These are phyloP conservation scores for Talinum fruticosum DNA, from an alignment of 148 eudicot species.

Conservation along the genomic window DNA sequence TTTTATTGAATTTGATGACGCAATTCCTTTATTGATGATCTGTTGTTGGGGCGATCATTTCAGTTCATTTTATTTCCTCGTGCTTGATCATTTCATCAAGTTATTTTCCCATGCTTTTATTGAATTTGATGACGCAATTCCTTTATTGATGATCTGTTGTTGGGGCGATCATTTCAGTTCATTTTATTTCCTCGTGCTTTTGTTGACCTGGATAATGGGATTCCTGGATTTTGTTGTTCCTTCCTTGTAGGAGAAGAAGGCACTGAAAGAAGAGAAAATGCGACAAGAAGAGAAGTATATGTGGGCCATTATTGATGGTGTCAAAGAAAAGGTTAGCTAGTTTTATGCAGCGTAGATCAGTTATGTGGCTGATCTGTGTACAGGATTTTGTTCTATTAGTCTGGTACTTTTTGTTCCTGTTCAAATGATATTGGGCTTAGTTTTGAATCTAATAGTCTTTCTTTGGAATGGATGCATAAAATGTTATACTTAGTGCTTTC, in stretches of 20 bases:
- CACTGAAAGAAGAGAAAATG: conserved; percentile 79
- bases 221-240: background rate
- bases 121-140: background rate
- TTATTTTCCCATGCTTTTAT: conserved; percentile 8
- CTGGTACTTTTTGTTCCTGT: background rate
- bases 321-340: conserved; percentile 79
- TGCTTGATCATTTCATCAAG: no score
- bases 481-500: background rate
- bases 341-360: background rate
- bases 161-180: background rate
- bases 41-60: background rate
- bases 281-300: conserved; percentile 93
- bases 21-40: no score
- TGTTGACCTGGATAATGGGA: background rate
- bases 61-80: background rate
- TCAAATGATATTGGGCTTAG: background rate
- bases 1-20: no score
- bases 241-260: conserved; percentile 85
- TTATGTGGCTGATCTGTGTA: background rate
- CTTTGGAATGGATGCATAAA: background rate
- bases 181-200: background rate
- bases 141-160: background rate
- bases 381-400: background rate
- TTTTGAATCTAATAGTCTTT: background rate
- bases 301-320: conserved; percentile 96